A percentile compares a stretch with the other conserved stretches of the same genome.
Conservation (phyloP, 108 stramenopile species). For the Cyclotella distinguenda region DNA sequence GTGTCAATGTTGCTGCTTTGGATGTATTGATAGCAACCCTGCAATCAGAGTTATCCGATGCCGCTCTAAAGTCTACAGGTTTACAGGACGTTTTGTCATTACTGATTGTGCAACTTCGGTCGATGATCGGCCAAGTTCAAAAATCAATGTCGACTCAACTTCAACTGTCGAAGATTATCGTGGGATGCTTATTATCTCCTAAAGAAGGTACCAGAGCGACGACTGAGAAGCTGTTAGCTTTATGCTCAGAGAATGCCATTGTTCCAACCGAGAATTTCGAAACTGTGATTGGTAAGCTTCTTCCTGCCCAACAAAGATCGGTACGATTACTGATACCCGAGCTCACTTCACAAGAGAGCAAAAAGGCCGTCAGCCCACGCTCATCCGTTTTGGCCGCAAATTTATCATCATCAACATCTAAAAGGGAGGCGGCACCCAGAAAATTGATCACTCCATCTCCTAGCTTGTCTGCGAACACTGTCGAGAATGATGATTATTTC, state of each 20-base stretch:
- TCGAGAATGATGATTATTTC: background rate
- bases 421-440: background rate
- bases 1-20: constrained; percentile 53
- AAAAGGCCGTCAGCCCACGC: constrained; percentile 15
- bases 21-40: constrained; percentile 61
- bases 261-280: constrained; percentile 47
- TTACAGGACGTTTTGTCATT: constrained; percentile 73
- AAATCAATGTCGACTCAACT: constrained; percentile 1
- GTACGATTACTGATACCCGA: constrained; percentile 68
- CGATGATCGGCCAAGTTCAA: constrained; percentile 1
- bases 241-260: constrained; percentile 35
- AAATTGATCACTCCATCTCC: background rate
- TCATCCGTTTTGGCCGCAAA: background rate
- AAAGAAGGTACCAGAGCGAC: constrained; percentile 77
- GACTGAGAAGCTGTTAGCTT: constrained; percentile 58
- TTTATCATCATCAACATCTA: background rate
- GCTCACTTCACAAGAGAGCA: constrained; percentile 28
- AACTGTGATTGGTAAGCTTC: constrained; percentile 49
- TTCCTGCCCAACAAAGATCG: constrained; percentile 81
- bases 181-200: constrained; percentile 68
- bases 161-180: constrained; percentile 57
- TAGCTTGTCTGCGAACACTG: background rate
- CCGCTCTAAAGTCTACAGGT: constrained; percentile 66
- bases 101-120: constrained; percentile 18
- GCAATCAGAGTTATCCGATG: constrained; percentile 66